Percentiles rank a stretch among this genome's conserved stretches.
These are phyloP conservation scores for Thermothielavioides terrestris DNA, from an alignment of 495 filamentous ascomycete genomes.

Conservation along the genomic window DNA sequence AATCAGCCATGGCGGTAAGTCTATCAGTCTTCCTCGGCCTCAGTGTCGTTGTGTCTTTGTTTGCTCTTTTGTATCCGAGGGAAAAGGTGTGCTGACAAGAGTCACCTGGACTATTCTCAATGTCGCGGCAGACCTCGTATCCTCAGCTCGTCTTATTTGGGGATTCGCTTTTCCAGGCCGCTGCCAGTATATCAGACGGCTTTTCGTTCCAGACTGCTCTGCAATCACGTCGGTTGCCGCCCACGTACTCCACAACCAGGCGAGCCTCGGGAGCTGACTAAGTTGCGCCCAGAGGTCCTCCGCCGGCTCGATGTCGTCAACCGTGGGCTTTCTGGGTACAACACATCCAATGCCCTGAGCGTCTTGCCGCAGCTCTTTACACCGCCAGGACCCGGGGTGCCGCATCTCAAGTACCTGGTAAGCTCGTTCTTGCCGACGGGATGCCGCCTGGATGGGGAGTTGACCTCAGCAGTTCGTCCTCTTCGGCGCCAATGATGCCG, in stretches of 20 bases:
- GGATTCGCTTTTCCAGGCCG: constrained; percentile 67
- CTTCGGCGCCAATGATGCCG: constrained; percentile 82
- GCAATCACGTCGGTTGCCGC: constrained; percentile 50
- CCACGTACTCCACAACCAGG: too few relatives aligned
- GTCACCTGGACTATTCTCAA: too few relatives aligned
- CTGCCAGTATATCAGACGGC: constrained; percentile 47
- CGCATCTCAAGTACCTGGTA: constrained; percentile 59
- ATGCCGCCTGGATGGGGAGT: neutral
- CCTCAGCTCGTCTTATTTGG: constrained; percentile 72
- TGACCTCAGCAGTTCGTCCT: constrained; percentile 55
- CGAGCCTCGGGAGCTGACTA: too few relatives aligned
- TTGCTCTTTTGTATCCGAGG: too few relatives aligned
- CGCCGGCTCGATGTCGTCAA: constrained; percentile 43
- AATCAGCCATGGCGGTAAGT: constrained; percentile 18
- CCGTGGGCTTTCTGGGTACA: constrained; percentile 43
- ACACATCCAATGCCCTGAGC: constrained; percentile 39
- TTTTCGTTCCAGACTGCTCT: constrained; percentile 66
- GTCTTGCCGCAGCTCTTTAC: constrained; percentile 35
- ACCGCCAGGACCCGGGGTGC: constrained; percentile 39
- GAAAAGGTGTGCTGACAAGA: too few relatives aligned
- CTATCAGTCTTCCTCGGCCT: too few relatives aligned
- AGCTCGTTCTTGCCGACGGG: constrained; percentile 1
- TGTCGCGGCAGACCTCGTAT: constrained; percentile 28
- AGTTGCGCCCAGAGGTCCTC: constrained; percentile 33
- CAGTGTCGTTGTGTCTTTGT: too few relatives aligned